Evolutionary conservation across 441 rosid species (phyloP).

Genomic region (Populus hybrid): DNA sequence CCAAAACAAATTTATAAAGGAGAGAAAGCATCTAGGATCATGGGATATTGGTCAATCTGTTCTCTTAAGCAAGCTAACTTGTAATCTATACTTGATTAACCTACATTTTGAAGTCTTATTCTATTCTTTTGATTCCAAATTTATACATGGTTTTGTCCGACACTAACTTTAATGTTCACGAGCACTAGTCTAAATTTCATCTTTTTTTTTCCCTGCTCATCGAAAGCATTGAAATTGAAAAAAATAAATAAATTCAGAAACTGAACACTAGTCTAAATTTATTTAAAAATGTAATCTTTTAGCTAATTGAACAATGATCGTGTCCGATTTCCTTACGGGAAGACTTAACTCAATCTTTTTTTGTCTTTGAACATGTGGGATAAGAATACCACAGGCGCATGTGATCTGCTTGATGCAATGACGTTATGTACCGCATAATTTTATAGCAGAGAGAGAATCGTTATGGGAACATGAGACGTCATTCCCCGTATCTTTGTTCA

Average conservation of each 20-base stretch:
- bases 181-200: neutral
- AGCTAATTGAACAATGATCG: neutral
- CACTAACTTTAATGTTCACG: neutral
- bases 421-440: neutral
- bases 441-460: neutral
- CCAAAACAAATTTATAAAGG: neutral
- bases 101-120: neutral
- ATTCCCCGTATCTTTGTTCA: slow-evolving; percentile 23
- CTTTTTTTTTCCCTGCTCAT: neutral
- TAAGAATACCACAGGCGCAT: slow-evolving; percentile 20
- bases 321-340: neutral
- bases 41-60: slow-evolving; percentile 2
- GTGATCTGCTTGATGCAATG: slow-evolving; percentile 6
- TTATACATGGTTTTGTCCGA: neutral
- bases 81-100: slow-evolving; percentile 1
- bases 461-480: slow-evolving; percentile 21
- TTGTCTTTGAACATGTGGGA: neutral
- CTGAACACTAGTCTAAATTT: neutral
- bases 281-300: neutral
- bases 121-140: neutral
- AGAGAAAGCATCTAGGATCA: slow-evolving; percentile 19
- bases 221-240: neutral
- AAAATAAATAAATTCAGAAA: neutral
- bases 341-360: no score
- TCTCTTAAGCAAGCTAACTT: neutral